phyloP scores from a whole-genome alignment of 108 stramenopile genomes.

The Cyclotella atomus region DNA sequence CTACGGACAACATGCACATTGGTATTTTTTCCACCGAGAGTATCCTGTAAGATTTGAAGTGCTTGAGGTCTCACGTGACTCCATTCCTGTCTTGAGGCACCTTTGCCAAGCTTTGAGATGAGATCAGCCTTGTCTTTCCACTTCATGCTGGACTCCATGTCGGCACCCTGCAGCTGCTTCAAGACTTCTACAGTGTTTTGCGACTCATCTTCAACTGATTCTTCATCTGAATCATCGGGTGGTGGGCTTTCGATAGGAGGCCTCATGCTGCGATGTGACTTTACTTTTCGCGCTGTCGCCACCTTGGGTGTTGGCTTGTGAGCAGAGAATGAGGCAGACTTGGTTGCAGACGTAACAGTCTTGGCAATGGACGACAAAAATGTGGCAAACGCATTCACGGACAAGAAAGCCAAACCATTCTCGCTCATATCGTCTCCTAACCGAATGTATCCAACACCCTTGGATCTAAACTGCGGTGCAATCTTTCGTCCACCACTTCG shows the following conservation, averaged over 20 bases:
- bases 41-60: constrained; percentile 54
- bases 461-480: constrained; percentile 66
- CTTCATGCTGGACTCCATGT: constrained; percentile 42
- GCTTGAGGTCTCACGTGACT: constrained; percentile 26
- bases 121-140: constrained; percentile 72
- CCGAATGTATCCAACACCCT: constrained; percentile 66
- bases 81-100: constrained; percentile 40
- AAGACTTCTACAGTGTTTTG: constrained; percentile 44
- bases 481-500: constrained; percentile 46
- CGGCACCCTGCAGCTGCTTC: constrained; percentile 56
- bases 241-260: constrained; percentile 7
- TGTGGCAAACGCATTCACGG: constrained; percentile 52
- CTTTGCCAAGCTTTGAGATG: constrained; percentile 54
- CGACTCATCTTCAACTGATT: constrained; percentile 30
- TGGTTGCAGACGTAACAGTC: constrained; percentile 10
- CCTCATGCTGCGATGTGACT: background rate
- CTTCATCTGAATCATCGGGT: constrained; percentile 45
- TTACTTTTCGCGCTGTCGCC: constrained; percentile 3
- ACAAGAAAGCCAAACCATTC: constrained; percentile 64
- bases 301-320: constrained; percentile 14
- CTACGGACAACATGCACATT: constrained; percentile 64
- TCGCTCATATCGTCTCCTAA: constrained; percentile 70
- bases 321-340: background rate
- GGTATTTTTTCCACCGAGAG: constrained; percentile 57
- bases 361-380: constrained; percentile 44